Evolutionary conservation across 139 green algal genomes (phyloP), one percentile per base, ranked within the genome.

Genomic region (Yamagishiella unicocca): DNA sequence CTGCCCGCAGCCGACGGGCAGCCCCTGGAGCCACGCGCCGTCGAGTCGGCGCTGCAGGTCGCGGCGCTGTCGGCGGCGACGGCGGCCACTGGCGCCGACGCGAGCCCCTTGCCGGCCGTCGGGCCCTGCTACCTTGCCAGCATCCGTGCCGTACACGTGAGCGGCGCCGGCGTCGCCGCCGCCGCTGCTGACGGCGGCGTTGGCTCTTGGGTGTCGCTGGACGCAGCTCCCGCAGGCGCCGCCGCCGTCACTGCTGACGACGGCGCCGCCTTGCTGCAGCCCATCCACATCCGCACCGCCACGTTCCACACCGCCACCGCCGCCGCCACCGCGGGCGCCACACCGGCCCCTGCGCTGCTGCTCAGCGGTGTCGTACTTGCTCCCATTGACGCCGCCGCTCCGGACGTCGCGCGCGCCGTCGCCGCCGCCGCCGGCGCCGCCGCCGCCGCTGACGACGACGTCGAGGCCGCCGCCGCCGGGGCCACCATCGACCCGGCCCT

Each of bases 291-390:
- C 40, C 61, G 61, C 17, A 24, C 8, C 61, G 79, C 55, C 61
- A 29, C 42, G 29, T 72, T 83, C 33, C 12, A 21, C 21, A 3
- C 38, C 14, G 27, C 40, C 17, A 2, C 62, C 42, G 31, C 2
- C 79, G 5, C 1, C 29, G 43, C 0, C 12, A 2, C 58, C 14
- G 4, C 38, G 0, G 58, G 14, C 58, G 27, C 55, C 8, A n/a
- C 79, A 2, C 42, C 21, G 40, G 27, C 14, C 21, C 24, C 74
- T 9, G 3, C 24, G 17, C 71, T 92, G 12, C 31, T 19, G 9
- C 40, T 93, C 38, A 82, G 27, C 64, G 84, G 68, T n/a, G 84
- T 45, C 0, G 45, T 90, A 53, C n/a, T 94, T 53, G 75, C 93
- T 38, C 82, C 89, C 0, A 25, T 89, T 9, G 75, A 40, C 54